Percentiles rank a stretch among this genome's conserved stretches.
Conservation (phyloP, 1,284 basidiomycete genomes). For the Pholiota adiposa region DNA sequence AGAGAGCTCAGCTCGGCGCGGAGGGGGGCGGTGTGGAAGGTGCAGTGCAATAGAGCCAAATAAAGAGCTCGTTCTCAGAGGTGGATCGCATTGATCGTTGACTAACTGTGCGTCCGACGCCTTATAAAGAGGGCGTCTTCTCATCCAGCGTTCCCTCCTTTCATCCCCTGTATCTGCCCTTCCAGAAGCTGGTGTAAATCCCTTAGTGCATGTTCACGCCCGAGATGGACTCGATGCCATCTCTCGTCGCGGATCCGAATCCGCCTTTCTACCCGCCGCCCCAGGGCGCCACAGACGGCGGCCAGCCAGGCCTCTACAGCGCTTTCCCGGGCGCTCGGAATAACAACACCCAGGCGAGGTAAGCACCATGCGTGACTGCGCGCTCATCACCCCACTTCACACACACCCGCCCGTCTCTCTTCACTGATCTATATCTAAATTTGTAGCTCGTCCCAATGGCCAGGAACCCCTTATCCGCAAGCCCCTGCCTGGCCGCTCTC, state of each 20-base stretch:
- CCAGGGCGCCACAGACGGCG: slow-evolving; percentile 4
- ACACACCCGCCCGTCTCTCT: neutral
- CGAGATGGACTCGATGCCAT: neutral
- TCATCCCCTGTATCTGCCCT: neutral
- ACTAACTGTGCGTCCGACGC: neutral
- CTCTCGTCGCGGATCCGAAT: neutral
- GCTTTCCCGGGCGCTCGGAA: slow-evolving; percentile 1
- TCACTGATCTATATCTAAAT: neutral
- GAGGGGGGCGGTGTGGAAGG: no score
- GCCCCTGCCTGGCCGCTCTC: neutral
- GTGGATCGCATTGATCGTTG: neutral
- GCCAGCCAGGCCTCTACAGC: slow-evolving; percentile 4
- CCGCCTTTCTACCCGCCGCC: slow-evolving; percentile 10
- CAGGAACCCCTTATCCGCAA: neutral
- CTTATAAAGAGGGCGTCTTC: no score
- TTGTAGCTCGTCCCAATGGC: slow-evolving; percentile 5
- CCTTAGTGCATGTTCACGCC: slow-evolving; percentile 5
- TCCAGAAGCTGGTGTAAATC: neutral
- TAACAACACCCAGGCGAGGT: neutral
- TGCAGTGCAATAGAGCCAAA: neutral
- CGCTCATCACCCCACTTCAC: neutral
- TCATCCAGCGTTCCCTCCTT: neutral
- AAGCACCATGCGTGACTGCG: neutral
- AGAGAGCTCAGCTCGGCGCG: no score
- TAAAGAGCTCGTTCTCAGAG: neutral